phyloP scores from a whole-genome alignment of 345 rosid genomes.

The Murraya koenigii region DNA sequence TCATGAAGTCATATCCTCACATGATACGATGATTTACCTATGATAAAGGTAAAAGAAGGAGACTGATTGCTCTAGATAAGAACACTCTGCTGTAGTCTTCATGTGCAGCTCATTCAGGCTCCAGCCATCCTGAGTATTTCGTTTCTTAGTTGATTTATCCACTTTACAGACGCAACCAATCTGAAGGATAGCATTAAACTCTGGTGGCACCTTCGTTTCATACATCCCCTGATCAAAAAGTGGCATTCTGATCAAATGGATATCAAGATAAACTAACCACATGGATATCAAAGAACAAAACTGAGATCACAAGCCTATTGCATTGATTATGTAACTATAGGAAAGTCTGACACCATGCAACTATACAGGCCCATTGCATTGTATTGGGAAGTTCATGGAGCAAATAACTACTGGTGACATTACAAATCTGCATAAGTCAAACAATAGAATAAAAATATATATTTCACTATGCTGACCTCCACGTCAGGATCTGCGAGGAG shows the following conservation, averaged over 20 bases:
- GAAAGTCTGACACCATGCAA: background rate
- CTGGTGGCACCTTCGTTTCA: slow-evolving; percentile 76
- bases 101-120: slow-evolving; percentile 71
- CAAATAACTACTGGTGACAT: background rate
- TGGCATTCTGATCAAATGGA: slow-evolving; percentile 15
- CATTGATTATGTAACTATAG: background rate
- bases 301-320: background rate
- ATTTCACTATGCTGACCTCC: slow-evolving; percentile 54
- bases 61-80: slow-evolving; percentile 72
- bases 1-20: slow-evolving; percentile 12
- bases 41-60: slow-evolving; percentile 82
- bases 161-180: slow-evolving; percentile 94
- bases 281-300: slow-evolving; percentile 3
- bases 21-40: slow-evolving; percentile 46
- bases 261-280: background rate
- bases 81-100: slow-evolving; percentile 90
- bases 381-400: background rate
- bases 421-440: background rate
- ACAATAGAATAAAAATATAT: background rate
- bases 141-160: slow-evolving; percentile 63
- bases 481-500: slow-evolving; percentile 93
- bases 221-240: slow-evolving; percentile 74
- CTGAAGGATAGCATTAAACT: slow-evolving; percentile 74
- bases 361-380: too few relatives aligned
- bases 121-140: slow-evolving; percentile 81